Percentiles rank a stretch among this genome's conserved stretches.
Conservation (phyloP, 805 yeast species). For the Candida orba region DNA sequence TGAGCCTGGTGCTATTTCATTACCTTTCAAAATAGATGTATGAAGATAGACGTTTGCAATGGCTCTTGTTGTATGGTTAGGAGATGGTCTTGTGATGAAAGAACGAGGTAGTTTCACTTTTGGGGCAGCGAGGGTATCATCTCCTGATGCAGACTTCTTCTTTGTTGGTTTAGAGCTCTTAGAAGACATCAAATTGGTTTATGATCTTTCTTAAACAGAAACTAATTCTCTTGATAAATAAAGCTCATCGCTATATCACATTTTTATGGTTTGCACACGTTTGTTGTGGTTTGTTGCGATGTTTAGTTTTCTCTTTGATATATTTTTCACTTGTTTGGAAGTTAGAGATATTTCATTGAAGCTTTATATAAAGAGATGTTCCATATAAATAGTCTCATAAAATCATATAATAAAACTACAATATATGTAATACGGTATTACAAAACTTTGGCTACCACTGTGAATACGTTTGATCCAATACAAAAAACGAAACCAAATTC, state of each 20-base stretch:
- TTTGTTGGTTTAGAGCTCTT: slow-evolving; percentile 8
- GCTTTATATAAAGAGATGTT: too few species aligned
- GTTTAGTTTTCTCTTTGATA: background rate
- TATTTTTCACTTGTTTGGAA: background rate
- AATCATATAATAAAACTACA: too few species aligned
- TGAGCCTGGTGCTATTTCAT: slow-evolving; percentile 40
- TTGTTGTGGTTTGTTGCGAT: background rate
- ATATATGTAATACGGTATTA: slow-evolving; percentile 1
- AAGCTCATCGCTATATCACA: slow-evolving; percentile 3
- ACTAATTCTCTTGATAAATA: background rate
- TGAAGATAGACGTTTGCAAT: slow-evolving; percentile 34
- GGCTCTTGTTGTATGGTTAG: slow-evolving; percentile 24
- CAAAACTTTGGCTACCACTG: background rate
- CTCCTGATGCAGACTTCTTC: slow-evolving; percentile 4
- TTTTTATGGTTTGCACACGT: background rate
- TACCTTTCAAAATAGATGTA: slow-evolving; percentile 37
- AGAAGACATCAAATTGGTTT: too few species aligned
- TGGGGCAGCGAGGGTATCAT: slow-evolving; percentile 17
- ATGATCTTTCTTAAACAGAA: too few species aligned
- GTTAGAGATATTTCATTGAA: too few species aligned
- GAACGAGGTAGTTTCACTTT: slow-evolving; percentile 32
- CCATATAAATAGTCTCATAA: background rate
- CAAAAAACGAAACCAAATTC: background rate
- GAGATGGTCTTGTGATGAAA: slow-evolving; percentile 33
- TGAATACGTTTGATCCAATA: slow-evolving; percentile 2